Evolutionary conservation across 2,329 filamentous ascomycete genomes (phyloP).

Genomic region (Orbilia javanica): DNA sequence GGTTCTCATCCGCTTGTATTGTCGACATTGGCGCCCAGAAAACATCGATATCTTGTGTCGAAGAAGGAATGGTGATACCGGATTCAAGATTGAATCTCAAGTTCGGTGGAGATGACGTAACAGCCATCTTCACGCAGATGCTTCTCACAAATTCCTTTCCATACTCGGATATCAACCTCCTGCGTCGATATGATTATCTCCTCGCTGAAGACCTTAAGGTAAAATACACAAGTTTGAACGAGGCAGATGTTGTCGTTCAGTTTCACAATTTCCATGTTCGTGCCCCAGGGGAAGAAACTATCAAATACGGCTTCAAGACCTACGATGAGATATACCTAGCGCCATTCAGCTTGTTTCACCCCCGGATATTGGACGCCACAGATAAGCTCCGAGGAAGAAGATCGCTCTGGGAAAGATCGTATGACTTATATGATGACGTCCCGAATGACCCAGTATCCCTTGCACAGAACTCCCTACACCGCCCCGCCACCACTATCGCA

Average conservation of each 20-base stretch:
- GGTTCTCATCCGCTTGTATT: slow-evolving; percentile 92
- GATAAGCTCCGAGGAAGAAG: slow-evolving; percentile 83
- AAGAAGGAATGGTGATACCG: slow-evolving; percentile 93
- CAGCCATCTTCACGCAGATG: slow-evolving; percentile 96
- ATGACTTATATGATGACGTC: slow-evolving; percentile 92
- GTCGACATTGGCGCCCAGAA: slow-evolving; percentile 98
- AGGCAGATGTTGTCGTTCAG: slow-evolving; percentile 89
- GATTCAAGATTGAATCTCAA: slow-evolving; percentile 96
- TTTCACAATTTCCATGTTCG: slow-evolving; percentile 90
- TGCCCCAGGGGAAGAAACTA: slow-evolving; percentile 86
- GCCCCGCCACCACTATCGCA: slow-evolving; percentile 54
- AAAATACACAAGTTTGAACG: slow-evolving; percentile 90
- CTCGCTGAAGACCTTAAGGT: slow-evolving; percentile 96
- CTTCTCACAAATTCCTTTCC: slow-evolving; percentile 97
- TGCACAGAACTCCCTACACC: slow-evolving; percentile 79
- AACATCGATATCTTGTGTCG: slow-evolving; percentile 95
- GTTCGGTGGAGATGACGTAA: slow-evolving; percentile 91
- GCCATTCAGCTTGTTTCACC: slow-evolving; percentile 90
- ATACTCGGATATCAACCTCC: slow-evolving; percentile 92
- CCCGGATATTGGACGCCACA: slow-evolving; percentile 84
- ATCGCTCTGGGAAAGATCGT: slow-evolving; percentile 85
- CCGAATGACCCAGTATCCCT: slow-evolving; percentile 90
- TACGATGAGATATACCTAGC: slow-evolving; percentile 97
- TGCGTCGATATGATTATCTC: slow-evolving; percentile 88
- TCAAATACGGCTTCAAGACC: slow-evolving; percentile 94